phyloP scores from a whole-genome alignment of 2,329 filamentous ascomycete species.

The Hypoxylon rubiginosum region DNA sequence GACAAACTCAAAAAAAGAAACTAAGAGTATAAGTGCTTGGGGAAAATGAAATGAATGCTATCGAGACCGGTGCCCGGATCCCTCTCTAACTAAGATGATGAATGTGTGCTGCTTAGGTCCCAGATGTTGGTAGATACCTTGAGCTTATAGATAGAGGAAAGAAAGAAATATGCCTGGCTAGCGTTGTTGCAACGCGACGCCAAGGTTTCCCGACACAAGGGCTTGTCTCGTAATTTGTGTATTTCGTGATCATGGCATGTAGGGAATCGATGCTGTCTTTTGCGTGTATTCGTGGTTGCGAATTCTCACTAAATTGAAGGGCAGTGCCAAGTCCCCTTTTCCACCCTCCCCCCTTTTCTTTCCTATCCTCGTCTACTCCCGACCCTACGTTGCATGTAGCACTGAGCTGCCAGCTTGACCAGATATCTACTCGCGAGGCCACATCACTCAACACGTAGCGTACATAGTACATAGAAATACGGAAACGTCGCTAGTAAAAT shows the following conservation, averaged over 20 bases:
- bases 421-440: background rate
- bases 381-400: background rate
- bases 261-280: background rate
- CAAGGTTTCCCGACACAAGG: background rate
- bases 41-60: conserved; percentile 5
- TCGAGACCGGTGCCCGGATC: background rate
- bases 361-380: background rate
- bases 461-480: background rate
- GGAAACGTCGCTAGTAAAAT: background rate
- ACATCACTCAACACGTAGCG: conserved; percentile 1
- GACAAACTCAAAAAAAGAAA: conserved; percentile 4
- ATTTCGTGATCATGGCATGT: background rate
- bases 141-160: conserved; percentile 20
- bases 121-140: conserved; percentile 3
- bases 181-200: background rate
- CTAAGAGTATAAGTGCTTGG: background rate
- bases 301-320: background rate
- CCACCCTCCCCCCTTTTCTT: background rate
- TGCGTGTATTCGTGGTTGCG: background rate
- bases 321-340: background rate
- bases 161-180: background rate
- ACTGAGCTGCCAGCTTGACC: background rate
- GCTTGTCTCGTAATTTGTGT: background rate
- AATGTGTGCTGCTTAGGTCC: background rate
- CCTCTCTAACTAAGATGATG: background rate